phyloP scores from a whole-genome alignment of 345 rosid species.

The Gossypium stocksii region DNA sequence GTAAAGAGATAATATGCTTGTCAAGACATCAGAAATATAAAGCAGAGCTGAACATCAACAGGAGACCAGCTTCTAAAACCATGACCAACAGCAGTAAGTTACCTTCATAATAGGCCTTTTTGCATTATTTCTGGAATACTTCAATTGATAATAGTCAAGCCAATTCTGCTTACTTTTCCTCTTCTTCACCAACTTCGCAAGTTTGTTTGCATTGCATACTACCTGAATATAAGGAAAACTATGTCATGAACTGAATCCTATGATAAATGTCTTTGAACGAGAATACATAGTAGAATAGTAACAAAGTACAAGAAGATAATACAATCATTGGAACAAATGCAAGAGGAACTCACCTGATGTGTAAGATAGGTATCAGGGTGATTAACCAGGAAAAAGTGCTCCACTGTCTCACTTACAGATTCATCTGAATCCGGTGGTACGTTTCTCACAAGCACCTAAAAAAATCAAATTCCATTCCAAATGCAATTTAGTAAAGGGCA shows the following conservation, averaged over 20 bases:
- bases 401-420: conserved; percentile 75
- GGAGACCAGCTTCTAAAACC: conserved; percentile 12
- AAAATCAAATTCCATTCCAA: conserved; percentile 4
- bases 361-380: conserved; percentile 75
- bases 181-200: conserved; percentile 66
- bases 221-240: conserved; percentile 40
- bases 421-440: conserved; percentile 78
- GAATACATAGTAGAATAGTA: conserved; percentile 30
- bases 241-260: conserved; percentile 1
- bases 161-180: conserved; percentile 70
- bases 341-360: conserved; percentile 47
- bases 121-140: conserved; percentile 49
- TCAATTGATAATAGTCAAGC: conserved; percentile 79
- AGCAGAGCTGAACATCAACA: conserved; percentile 14
- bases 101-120: conserved; percentile 67
- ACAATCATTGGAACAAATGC: conserved; percentile 3
- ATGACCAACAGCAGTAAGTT: conserved; percentile 11
- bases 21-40: conserved; percentile 10
- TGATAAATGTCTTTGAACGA: background rate
- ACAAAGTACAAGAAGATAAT: background rate
- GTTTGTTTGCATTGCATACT: conserved; percentile 79
- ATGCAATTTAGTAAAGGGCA: background rate
- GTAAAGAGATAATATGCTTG: conserved; percentile 1
- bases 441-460: conserved; percentile 75
- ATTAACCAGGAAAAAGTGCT: conserved; percentile 80